Conservation (phyloP, 2,329 filamentous ascomycete genomes). For the Trichoderma sp. region DNA sequence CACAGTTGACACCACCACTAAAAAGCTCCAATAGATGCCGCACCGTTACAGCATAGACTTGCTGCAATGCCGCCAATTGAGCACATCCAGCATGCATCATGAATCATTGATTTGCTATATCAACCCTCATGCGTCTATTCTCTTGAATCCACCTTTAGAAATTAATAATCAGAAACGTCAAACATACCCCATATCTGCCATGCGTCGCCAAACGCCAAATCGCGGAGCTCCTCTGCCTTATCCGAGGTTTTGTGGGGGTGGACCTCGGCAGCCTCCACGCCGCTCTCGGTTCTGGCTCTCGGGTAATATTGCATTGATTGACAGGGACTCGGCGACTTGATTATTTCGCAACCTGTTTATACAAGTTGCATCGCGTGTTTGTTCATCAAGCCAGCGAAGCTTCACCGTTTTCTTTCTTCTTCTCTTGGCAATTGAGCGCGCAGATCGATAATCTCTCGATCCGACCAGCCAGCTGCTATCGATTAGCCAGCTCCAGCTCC, state of each 20-base stretch:
- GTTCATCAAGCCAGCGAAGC: neutral
- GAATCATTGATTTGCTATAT: neutral
- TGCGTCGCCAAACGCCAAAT: neutral
- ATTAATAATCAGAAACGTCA: neutral
- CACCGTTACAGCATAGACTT: neutral
- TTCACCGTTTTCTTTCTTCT: neutral
- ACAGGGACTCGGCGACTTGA: neutral
- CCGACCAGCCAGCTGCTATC: neutral
- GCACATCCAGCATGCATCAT: neutral
- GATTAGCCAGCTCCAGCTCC: neutral
- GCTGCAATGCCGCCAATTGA: neutral
- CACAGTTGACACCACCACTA: neutral
- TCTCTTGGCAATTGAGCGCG: neutral
- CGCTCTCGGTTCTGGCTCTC: neutral
- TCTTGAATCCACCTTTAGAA: neutral
- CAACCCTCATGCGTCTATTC: neutral
- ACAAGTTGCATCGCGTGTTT: neutral
- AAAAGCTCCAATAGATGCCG: neutral
- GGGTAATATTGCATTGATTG: neutral
- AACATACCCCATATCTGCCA: neutral
- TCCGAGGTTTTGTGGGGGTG: constrained; percentile 27
- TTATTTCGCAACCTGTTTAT: neutral
- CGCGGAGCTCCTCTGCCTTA: constrained; percentile 6
- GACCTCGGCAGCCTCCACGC: constrained; percentile 20
- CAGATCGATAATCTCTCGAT: neutral